These are phyloP conservation scores for Lichtheimia hyalospora DNA, from an alignment of 371 early-diverging fungal genomes.

Conservation along the genomic window DNA sequence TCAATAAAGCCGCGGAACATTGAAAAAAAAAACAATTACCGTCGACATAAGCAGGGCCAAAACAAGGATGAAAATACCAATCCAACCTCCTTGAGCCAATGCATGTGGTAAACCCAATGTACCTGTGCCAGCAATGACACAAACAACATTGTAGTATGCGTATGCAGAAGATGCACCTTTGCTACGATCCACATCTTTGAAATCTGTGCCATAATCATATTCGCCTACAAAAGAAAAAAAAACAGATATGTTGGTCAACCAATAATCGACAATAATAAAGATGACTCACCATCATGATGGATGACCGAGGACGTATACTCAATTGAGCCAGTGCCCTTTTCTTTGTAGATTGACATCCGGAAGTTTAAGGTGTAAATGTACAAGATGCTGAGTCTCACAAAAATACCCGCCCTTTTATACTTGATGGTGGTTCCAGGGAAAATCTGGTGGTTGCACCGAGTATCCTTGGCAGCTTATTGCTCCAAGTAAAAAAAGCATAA, in stretches of 20 bases:
- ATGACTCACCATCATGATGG: background rate
- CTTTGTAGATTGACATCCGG: too few species aligned
- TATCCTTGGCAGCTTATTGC: too few species aligned
- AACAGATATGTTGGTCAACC: too few species aligned
- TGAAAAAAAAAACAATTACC: conserved; percentile 28
- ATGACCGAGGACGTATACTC: background rate
- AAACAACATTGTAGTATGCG: conserved; percentile 64
- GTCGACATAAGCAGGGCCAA: conserved; percentile 74
- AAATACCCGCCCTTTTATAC: too few species aligned
- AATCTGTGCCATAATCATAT: conserved; percentile 10
- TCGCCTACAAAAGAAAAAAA: background rate
- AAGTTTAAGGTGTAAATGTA: too few species aligned
- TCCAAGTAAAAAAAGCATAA: too few species aligned
- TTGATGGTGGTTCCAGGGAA: too few species aligned
- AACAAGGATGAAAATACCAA: conserved; percentile 70
- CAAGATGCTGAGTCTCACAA: too few species aligned
- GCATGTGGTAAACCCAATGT: conserved; percentile 81
- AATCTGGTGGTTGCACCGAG: too few species aligned
- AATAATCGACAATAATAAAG: too few species aligned
- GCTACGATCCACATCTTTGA: conserved; percentile 14
- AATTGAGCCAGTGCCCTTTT: background rate
- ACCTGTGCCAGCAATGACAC: conserved; percentile 85
- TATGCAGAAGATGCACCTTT: conserved; percentile 26
- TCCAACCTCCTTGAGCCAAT: conserved; percentile 79
- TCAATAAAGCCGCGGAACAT: too few species aligned